phyloP scores from a whole-genome alignment of 768 basidiomycete genomes.

The Mycena sanguinolenta region DNA sequence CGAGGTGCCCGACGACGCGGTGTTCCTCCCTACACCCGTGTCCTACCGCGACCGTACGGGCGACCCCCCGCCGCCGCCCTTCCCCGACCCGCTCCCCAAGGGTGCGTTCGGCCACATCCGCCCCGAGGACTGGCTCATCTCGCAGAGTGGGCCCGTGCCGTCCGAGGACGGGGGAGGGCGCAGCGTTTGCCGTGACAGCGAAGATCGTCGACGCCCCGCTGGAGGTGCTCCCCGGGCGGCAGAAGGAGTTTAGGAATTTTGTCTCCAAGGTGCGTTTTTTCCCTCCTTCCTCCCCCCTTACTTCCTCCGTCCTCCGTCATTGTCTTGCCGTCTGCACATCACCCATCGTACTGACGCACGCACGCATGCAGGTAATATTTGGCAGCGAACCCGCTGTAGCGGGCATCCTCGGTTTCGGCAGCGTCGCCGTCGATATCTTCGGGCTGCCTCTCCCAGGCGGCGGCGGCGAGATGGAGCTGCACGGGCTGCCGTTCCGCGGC shows the following conservation, averaged over 20 bases:
- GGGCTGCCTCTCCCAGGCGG: too few species aligned
- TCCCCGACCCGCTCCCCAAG: constrained; percentile 77
- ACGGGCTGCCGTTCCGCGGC: constrained; percentile 76
- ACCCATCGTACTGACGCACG: too few species aligned
- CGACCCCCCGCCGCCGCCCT: constrained; percentile 30
- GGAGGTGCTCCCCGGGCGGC: constrained; percentile 82
- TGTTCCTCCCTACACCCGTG: too few species aligned
- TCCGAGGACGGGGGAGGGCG: constrained; percentile 62
- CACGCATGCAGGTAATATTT: constrained; percentile 71
- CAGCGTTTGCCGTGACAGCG: constrained; percentile 71
- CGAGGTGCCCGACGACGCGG: constrained; percentile 58
- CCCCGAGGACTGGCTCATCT: constrained; percentile 76
- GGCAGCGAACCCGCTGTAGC: constrained; percentile 74
- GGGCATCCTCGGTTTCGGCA: constrained; percentile 74
- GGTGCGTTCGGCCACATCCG: constrained; percentile 82
- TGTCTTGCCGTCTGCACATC: background rate
- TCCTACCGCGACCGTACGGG: too few species aligned
- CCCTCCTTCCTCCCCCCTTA: background rate
- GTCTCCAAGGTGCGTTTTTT: constrained; percentile 72
- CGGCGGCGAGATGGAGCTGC: constrained; percentile 66
- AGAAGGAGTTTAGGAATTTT: constrained; percentile 82
- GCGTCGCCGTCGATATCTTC: constrained; percentile 68
- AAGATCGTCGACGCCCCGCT: constrained; percentile 81
- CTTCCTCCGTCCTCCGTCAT: background rate
- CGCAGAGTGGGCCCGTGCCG: constrained; percentile 56